phyloP scores from a whole-genome alignment of 1,139 yeast species.

The Taphrina confusa region DNA sequence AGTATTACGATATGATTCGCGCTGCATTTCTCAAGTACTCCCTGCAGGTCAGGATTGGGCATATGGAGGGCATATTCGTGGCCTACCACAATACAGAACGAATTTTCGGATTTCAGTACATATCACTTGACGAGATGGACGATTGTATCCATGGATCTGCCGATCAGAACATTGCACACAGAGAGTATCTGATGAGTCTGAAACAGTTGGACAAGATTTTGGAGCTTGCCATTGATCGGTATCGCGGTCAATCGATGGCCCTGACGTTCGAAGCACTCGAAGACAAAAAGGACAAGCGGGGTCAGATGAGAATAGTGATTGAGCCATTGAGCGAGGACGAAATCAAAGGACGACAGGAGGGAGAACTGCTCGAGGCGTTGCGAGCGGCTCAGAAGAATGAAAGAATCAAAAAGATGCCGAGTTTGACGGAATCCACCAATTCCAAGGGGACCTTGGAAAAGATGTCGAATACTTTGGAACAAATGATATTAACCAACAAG shows the following conservation, averaged over 20 bases:
- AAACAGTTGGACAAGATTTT: slow-evolving; percentile 59
- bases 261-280: slow-evolving; percentile 24
- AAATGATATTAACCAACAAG: slow-evolving; percentile 9
- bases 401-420: slow-evolving; percentile 18
- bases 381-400: slow-evolving; percentile 28
- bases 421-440: background rate
- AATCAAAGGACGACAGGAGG: slow-evolving; percentile 19
- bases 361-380: slow-evolving; percentile 22
- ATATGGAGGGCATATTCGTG: slow-evolving; percentile 93
- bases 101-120: slow-evolving; percentile 86
- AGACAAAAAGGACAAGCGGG: slow-evolving; percentile 11
- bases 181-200: slow-evolving; percentile 69
- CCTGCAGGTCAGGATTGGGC: slow-evolving; percentile 89
- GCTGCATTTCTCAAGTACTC: slow-evolving; percentile 80
- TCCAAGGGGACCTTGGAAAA: slow-evolving; percentile 24
- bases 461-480: slow-evolving; percentile 31
- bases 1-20: slow-evolving; percentile 69
- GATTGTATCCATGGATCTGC: slow-evolving; percentile 54
- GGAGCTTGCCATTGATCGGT: slow-evolving; percentile 47
- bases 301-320: slow-evolving; percentile 25
- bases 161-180: slow-evolving; percentile 63
- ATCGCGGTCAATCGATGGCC: slow-evolving; percentile 39
- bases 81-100: slow-evolving; percentile 83
- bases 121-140: slow-evolving; percentile 75
- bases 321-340: slow-evolving; percentile 31